Conservation (phyloP, 495 filamentous ascomycete species). For the Penicillium cosmopolitanum region DNA sequence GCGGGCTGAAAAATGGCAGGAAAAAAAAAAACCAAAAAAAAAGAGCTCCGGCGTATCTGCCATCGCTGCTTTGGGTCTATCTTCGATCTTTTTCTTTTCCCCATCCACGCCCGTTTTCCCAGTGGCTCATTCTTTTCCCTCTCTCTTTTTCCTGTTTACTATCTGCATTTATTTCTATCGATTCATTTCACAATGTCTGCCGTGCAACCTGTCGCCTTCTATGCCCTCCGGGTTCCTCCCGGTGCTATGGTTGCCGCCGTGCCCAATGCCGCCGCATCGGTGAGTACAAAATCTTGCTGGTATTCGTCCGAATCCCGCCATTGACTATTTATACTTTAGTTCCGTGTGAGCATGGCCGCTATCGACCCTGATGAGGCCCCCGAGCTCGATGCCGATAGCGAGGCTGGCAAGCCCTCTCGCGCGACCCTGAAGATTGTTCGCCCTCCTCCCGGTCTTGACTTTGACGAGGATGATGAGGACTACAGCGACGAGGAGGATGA, state of each 20-base stretch:
- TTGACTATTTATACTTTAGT: constrained; percentile 51
- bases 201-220: constrained; percentile 78
- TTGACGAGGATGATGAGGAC: constrained; percentile 64
- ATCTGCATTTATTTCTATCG: constrained; percentile 17
- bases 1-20: constrained; percentile 22
- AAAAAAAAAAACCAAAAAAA: constrained; percentile 33
- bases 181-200: constrained; percentile 50
- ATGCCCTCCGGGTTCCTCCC: constrained; percentile 84
- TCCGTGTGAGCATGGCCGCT: constrained; percentile 97
- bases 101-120: constrained; percentile 31
- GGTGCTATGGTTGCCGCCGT: constrained; percentile 75
- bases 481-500: constrained; percentile 59
- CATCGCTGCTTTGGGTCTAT: constrained; percentile 29
- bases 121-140: constrained; percentile 29
- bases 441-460: constrained; percentile 55
- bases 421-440: constrained; percentile 91
- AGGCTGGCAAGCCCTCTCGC: constrained; percentile 63
- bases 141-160: constrained; percentile 15
- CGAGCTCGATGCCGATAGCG: constrained; percentile 63
- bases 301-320: neutral
- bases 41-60: constrained; percentile 29
- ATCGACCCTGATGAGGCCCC: constrained; percentile 84
- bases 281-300: constrained; percentile 51
- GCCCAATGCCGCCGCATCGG: constrained; percentile 76
- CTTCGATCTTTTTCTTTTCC: constrained; percentile 33